Conservation (phyloP, 805 yeast species). For the Millerozyma miso region DNA sequence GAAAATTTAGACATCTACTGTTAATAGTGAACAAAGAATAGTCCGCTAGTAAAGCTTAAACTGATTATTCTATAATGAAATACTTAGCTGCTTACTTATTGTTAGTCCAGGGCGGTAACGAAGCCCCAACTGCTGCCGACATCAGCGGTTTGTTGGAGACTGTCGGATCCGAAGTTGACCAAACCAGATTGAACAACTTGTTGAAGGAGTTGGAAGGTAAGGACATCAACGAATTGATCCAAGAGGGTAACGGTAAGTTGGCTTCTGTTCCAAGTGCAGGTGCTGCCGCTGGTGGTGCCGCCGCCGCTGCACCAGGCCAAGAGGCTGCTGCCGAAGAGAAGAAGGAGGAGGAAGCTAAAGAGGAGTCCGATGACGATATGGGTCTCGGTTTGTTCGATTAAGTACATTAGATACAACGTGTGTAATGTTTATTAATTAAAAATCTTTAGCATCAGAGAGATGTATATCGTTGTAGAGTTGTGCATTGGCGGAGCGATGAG, state of each 20-base stretch:
- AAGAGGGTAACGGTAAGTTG: slow-evolving; percentile 93
- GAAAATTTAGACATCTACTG: background rate
- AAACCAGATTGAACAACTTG: slow-evolving; percentile 75
- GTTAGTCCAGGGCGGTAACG: slow-evolving; percentile 45
- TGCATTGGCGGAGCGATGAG: background rate
- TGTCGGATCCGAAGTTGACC: slow-evolving; percentile 89
- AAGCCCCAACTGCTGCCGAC: slow-evolving; percentile 41
- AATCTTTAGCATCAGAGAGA: slow-evolving; percentile 1
- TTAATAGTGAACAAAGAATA: slow-evolving; percentile 53
- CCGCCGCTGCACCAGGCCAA: slow-evolving; percentile 67
- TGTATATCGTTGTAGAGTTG: background rate
- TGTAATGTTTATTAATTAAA: slow-evolving; percentile 2
- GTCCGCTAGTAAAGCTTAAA: slow-evolving; percentile 76
- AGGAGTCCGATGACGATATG: slow-evolving; percentile 74
- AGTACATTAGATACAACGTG: slow-evolving; percentile 3
- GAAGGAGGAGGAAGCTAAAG: slow-evolving; percentile 44
- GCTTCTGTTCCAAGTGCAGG: slow-evolving; percentile 98
- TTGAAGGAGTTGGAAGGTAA: slow-evolving; percentile 90
- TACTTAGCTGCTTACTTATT: slow-evolving; percentile 46
- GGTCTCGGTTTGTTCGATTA: slow-evolving; percentile 99
- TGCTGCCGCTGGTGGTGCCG: slow-evolving; percentile 82
- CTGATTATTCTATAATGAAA: slow-evolving; percentile 67
- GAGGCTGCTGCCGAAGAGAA: slow-evolving; percentile 71
- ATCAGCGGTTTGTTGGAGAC: slow-evolving; percentile 37
- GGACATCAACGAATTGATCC: slow-evolving; percentile 81